These are phyloP conservation scores for Penicillium subrubescens DNA, from an alignment of 495 filamentous ascomycete genomes.

Conservation along the genomic window DNA sequence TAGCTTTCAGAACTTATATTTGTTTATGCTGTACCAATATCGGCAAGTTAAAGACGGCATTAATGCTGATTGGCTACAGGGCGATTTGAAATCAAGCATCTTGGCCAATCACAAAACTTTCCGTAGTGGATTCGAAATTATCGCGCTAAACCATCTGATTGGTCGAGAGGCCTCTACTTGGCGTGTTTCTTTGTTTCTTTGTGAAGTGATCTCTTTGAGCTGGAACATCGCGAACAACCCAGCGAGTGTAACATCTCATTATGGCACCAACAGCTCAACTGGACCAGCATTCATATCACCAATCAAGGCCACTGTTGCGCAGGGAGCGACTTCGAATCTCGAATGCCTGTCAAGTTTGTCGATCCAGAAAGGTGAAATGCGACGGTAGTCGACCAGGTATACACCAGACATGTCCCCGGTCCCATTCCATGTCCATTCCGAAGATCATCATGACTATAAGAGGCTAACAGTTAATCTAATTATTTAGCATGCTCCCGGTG, in stretches of 20 bases:
- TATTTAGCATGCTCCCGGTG: not conserved
- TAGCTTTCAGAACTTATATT: not conserved
- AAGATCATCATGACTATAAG: not conserved
- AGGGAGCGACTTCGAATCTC: not conserved
- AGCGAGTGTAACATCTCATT: not conserved
- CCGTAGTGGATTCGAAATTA: not conserved
- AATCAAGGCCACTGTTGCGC: not conserved
- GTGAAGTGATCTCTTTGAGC: not conserved
- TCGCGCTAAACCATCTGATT: not conserved
- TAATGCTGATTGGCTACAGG: not conserved
- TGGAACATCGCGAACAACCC: not conserved
- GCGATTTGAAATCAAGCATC: not conserved
- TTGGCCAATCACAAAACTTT: not conserved
- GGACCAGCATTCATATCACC: not conserved
- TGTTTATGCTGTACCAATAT: not conserved
- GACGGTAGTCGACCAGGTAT: not conserved
- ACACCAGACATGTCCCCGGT: not conserved
- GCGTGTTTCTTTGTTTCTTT: not conserved
- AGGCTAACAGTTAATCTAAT: not conserved
- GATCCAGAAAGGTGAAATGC: not conserved
- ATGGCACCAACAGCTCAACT: not conserved
- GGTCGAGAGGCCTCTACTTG: not conserved
- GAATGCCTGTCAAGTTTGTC: constrained; percentile 1
- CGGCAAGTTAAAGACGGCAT: not conserved
- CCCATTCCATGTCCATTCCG: not conserved